These are phyloP conservation scores for Talaromyces verruculosus DNA, from an alignment of 2,329 filamentous ascomycete genomes.

Conservation along the genomic window DNA sequence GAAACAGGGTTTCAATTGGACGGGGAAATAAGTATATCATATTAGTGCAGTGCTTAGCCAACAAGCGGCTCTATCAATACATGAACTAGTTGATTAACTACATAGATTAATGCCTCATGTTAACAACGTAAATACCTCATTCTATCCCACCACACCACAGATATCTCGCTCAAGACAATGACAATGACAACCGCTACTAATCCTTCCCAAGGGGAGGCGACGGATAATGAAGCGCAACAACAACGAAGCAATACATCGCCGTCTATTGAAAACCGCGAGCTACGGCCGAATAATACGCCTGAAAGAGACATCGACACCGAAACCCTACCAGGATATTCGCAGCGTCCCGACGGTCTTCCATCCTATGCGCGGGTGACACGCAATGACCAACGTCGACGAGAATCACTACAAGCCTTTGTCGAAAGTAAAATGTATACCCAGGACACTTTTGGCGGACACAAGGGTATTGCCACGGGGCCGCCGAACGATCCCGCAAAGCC, in stretches of 20 bases:
- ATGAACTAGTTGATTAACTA: neutral
- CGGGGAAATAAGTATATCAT: neutral
- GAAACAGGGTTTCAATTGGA: neutral
- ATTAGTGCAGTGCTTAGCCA: neutral
- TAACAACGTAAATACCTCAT: neutral
- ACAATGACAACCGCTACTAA: neutral
- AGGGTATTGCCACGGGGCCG: neutral
- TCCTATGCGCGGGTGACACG: conserved; percentile 6
- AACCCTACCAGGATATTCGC: conserved; percentile 6
- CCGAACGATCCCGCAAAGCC: conserved; percentile 12
- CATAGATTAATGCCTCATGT: neutral
- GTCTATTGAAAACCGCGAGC: neutral
- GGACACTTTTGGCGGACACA: conserved; percentile 8
- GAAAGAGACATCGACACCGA: neutral
- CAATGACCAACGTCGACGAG: conserved; percentile 1
- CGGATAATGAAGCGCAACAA: neutral
- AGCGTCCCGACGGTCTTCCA: neutral
- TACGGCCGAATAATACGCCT: neutral
- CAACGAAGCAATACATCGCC: neutral
- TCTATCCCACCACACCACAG: neutral
- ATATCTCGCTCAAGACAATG: neutral
- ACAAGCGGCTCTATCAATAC: neutral
- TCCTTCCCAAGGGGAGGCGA: neutral
- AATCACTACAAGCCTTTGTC: conserved; percentile 10
- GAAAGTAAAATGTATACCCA: neutral